Evolutionary conservation across 768 basidiomycete species (phyloP).

Genomic region (Macrolepiota albuminosa): DNA sequence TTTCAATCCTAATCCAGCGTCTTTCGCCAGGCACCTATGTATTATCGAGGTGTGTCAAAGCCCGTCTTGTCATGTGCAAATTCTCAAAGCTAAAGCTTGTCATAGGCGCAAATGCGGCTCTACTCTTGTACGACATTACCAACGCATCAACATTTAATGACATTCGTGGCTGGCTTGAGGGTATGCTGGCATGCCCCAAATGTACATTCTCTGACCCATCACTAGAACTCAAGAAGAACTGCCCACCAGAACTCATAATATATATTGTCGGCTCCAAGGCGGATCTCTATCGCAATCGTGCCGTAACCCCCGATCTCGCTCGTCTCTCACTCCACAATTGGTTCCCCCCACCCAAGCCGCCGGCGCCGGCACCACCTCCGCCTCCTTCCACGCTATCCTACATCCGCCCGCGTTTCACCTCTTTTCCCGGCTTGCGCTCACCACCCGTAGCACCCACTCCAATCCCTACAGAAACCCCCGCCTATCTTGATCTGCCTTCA

Average conservation of each 20-base stretch:
- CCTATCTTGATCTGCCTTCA: slow-evolving; percentile 59
- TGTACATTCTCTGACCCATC: slow-evolving; percentile 12
- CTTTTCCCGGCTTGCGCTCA: slow-evolving; percentile 62
- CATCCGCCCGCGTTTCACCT: slow-evolving; percentile 75
- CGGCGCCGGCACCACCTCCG: slow-evolving; percentile 61
- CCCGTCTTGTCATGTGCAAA: slow-evolving; percentile 3
- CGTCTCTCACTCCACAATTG: slow-evolving; percentile 81
- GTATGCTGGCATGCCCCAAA: slow-evolving; percentile 34
- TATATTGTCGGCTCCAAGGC: slow-evolving; percentile 95
- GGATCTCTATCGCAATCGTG: slow-evolving; percentile 65
- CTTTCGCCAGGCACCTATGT: slow-evolving; percentile 77
- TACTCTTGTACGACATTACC: slow-evolving; percentile 94
- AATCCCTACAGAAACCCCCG: slow-evolving; percentile 51
- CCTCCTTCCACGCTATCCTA: slow-evolving; percentile 67
- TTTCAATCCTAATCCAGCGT: slow-evolving; percentile 13
- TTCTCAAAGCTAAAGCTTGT: slow-evolving; percentile 11
- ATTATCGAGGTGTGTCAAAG: slow-evolving; percentile 63
- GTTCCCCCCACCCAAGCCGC: slow-evolving; percentile 78
- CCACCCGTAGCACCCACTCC: slow-evolving; percentile 43
- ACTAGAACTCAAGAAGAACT: slow-evolving; percentile 86
- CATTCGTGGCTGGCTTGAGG: slow-evolving; percentile 88
- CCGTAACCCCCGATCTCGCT: slow-evolving; percentile 78
- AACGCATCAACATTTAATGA: slow-evolving; percentile 86
- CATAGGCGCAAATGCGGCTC: slow-evolving; percentile 84
- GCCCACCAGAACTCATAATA: slow-evolving; percentile 82